Percentiles rank a stretch among this genome's conserved stretches.
Conservation (phyloP, 495 filamentous ascomycete genomes). For the Neohortaea acidophila region DNA sequence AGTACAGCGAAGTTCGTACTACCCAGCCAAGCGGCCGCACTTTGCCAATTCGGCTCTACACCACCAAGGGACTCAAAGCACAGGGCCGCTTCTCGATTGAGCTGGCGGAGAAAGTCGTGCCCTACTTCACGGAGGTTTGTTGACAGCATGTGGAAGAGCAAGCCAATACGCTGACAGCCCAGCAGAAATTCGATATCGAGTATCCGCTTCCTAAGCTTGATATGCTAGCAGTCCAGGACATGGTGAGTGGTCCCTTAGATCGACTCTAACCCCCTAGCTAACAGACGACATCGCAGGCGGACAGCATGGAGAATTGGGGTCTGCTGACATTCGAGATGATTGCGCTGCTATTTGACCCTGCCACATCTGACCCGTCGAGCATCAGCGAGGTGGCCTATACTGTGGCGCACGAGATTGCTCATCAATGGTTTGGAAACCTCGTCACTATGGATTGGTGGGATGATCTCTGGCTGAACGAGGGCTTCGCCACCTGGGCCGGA, state of each 20-base stretch:
- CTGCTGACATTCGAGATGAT: slow-evolving; percentile 91
- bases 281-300: too few species aligned
- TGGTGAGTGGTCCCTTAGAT: slow-evolving; percentile 45
- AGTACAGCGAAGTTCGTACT: slow-evolving; percentile 84
- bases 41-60: slow-evolving; percentile 90
- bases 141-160: neutral
- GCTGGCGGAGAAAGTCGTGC: slow-evolving; percentile 74
- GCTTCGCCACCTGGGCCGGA: slow-evolving; percentile 95
- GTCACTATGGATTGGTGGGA: slow-evolving; percentile 89
- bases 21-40: slow-evolving; percentile 75
- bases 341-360: slow-evolving; percentile 81
- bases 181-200: slow-evolving; percentile 75
- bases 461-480: slow-evolving; percentile 85
- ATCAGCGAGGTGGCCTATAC: slow-evolving; percentile 88
- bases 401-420: slow-evolving; percentile 84
- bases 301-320: slow-evolving; percentile 77
- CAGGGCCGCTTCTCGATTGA: slow-evolving; percentile 76
- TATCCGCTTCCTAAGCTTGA: slow-evolving; percentile 94
- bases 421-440: slow-evolving; percentile 98
- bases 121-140: slow-evolving; percentile 76
- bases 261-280: too few species aligned
- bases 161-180: neutral
- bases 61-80: slow-evolving; percentile 74
- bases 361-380: slow-evolving; percentile 70
- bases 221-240: slow-evolving; percentile 90